Evolutionary conservation across 495 filamentous ascomycete genomes (phyloP), one percentile per base, ranked within the genome.

Genomic region (Hypomontagnella monticulosa): DNA sequence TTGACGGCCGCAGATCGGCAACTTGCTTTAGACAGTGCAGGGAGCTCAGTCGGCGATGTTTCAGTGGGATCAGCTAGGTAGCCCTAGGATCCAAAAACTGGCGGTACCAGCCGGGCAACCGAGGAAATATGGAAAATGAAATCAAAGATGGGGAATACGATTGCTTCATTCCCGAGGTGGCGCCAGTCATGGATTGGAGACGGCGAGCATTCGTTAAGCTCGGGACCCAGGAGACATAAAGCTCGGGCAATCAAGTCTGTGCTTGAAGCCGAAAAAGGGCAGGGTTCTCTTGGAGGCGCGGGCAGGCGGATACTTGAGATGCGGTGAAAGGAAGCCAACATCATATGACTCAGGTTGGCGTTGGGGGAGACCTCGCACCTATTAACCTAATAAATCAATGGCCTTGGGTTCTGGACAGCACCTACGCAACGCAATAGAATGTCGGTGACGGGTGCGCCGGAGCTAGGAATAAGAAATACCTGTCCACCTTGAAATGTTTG

Each of bases 301-400:
- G 59, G 41, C 42, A 60, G 43, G 55, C 66, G 66, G 59, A 56
- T 55, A 63, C 60, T 48, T 34, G 50, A 57, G 56, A 63, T 69
- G 60, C 60, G 66, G 60, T 63, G 66, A 69, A 57, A 60, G 42
- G 33, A 27, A 56, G 20, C 60, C 49, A 60, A 52, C 55, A 53
- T 61, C 60, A 69, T 59, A 69, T 69, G 66, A 69, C 66, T 60
- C 55, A 64, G 52, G 40, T 32, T 57, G 50, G 50, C 44, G 66
- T 61, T 36, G 34, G 44, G 16, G 36, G 23, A 56, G 43, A 40
- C n/a, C 23, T 67, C 52, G 52, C 52, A 44, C 44, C 50, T 40
- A 41, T 50, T 61, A 54, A 63, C 36, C 49, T 52, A 62, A 47
- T 57, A 52, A 30, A 59, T 51, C 23, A 62, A 40, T 53, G 15